Evolutionary conservation across 768 basidiomycete species (phyloP).

Genomic region (Cubamyces lactineus): DNA sequence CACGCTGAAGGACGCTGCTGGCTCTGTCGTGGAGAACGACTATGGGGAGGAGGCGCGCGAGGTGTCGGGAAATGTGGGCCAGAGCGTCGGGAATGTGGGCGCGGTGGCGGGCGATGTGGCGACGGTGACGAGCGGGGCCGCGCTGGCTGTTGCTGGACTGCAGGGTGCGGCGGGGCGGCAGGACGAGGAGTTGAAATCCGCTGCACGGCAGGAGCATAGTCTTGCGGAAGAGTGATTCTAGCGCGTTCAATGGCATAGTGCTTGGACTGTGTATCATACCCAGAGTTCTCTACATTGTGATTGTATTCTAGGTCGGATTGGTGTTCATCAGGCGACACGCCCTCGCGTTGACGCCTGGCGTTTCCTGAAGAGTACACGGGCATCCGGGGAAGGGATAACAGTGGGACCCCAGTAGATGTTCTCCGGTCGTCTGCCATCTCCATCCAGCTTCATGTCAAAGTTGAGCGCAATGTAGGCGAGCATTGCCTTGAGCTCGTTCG

Average conservation of each 20-base stretch:
- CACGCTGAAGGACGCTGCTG: conserved; percentile 24
- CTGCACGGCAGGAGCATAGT: too few species aligned
- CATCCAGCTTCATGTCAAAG: conserved; percentile 34
- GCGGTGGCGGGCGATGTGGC: conserved; percentile 24
- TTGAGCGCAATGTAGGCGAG: conserved; percentile 37
- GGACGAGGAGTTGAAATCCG: conserved; percentile 14
- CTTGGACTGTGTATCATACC: too few species aligned
- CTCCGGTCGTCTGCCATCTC: conserved; percentile 23
- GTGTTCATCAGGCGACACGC: too few species aligned
- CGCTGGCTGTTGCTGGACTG: conserved; percentile 21
- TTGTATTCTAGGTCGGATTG: too few species aligned
- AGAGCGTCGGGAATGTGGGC: conserved; percentile 26
- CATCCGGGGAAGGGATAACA: conserved; percentile 26
- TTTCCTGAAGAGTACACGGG: conserved; percentile 29
- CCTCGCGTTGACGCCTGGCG: background rate
- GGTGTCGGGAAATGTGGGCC: conserved; percentile 22
- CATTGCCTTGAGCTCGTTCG: conserved; percentile 39
- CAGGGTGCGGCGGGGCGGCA: conserved; percentile 28
- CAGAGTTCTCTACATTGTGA: too few species aligned
- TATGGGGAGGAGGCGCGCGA: conserved; percentile 27
- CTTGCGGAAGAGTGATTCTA: background rate
- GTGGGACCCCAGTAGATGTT: conserved; percentile 23
- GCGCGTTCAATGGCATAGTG: too few species aligned
- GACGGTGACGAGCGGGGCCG: conserved; percentile 24
- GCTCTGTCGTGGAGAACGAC: conserved; percentile 29